A percentile compares a stretch with the other conserved stretches of the same genome.
These are phyloP conservation scores for Aspergillus hortae DNA, from an alignment of 2,329 filamentous ascomycete genomes.

Conservation along the genomic window DNA sequence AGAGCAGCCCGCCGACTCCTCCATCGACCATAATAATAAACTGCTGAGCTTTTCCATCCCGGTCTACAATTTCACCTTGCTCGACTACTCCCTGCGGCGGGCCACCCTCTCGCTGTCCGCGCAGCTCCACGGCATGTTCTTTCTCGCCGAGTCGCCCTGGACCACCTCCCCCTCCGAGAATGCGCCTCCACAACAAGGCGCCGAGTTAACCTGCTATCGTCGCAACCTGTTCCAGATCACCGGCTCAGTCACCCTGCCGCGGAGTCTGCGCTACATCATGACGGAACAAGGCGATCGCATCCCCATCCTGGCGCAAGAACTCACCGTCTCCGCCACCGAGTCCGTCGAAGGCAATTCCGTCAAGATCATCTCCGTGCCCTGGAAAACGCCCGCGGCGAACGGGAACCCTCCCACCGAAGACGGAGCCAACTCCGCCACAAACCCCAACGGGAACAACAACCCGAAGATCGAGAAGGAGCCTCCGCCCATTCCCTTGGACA, in stretches of 20 bases:
- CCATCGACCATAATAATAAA: constrained; percentile 64
- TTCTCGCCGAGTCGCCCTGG: constrained; percentile 63
- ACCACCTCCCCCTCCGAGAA: constrained; percentile 54
- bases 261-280: constrained; percentile 73
- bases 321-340: constrained; percentile 87
- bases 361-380: constrained; percentile 93
- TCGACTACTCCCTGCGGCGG: constrained; percentile 57
- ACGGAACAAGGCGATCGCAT: constrained; percentile 81
- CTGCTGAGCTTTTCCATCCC: constrained; percentile 70
- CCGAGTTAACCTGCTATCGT: constrained; percentile 89
- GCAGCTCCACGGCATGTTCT: constrained; percentile 67
- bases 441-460: constrained; percentile 6
- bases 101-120: constrained; percentile 57
- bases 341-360: constrained; percentile 90
- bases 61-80: constrained; percentile 56
- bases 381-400: constrained; percentile 86
- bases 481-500: constrained; percentile 70
- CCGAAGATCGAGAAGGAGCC: constrained; percentile 81
- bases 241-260: constrained; percentile 76
- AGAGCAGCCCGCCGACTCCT: constrained; percentile 53
- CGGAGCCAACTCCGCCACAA: constrained; percentile 8
- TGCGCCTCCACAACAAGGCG: constrained; percentile 50
- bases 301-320: constrained; percentile 76
- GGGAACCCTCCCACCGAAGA: constrained; percentile 49
- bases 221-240: constrained; percentile 96